Percentiles rank a stretch among this genome's conserved stretches.
Evolutionary conservation across 192 early-diverging fungal species (phyloP).

Genomic region (Spizellomyces punctatus): DNA sequence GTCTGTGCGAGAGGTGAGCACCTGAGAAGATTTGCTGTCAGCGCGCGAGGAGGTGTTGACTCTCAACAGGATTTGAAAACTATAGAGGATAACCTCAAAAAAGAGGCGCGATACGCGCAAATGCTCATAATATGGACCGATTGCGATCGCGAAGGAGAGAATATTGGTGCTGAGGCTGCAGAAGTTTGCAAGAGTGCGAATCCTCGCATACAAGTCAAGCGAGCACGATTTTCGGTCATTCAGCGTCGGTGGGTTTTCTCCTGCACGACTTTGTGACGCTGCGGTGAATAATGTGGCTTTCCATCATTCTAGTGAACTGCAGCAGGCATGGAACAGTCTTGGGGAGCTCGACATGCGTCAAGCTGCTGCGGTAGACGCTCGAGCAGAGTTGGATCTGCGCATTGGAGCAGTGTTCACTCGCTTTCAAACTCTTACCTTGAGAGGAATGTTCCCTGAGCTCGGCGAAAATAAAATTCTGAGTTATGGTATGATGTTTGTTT

Average conservation of each 20-base stretch:
- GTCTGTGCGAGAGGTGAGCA: slow-evolving; percentile 44
- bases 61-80: not conserved
- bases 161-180: slow-evolving; percentile 85
- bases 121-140: slow-evolving; percentile 97
- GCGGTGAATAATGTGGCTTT: not conserved
- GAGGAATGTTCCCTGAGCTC: slow-evolving; percentile 54
- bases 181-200: slow-evolving; percentile 68
- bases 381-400: slow-evolving; percentile 87
- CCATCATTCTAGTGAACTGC: slow-evolving; percentile 62
- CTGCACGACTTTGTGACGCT: not conserved
- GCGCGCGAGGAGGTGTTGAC: not conserved
- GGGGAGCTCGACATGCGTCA: slow-evolving; percentile 72
- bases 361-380: slow-evolving; percentile 78
- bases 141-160: slow-evolving; percentile 96
- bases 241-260: slow-evolving; percentile 60
- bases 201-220: slow-evolving; percentile 64
- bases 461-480: slow-evolving; percentile 68
- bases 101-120: slow-evolving; percentile 61
- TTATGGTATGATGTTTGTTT: slow-evolving; percentile 62
- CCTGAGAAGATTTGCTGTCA: not conserved
- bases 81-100: slow-evolving; percentile 67
- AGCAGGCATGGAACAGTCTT: slow-evolving; percentile 73
- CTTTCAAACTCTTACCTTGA: slow-evolving; percentile 81
- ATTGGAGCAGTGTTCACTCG: slow-evolving; percentile 91
- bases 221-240: slow-evolving; percentile 91